phyloP scores from a whole-genome alignment of 768 basidiomycete species.

The Pisolithus tinctorius region DNA sequence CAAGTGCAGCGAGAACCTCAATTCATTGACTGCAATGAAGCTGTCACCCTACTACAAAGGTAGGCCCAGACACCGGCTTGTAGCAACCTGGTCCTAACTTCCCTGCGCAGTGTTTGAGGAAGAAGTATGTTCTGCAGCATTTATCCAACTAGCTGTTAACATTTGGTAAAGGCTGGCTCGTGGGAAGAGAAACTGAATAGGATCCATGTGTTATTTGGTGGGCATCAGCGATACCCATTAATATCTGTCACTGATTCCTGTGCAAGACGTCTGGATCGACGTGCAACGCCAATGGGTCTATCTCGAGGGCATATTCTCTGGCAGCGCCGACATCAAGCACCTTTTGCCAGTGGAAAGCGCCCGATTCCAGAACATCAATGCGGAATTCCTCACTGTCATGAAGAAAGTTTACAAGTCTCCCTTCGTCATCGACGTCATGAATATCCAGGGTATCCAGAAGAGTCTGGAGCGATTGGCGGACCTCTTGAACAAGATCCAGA shows the following conservation, averaged over 20 bases:
- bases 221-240: conserved; percentile 10
- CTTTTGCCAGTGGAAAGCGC: conserved; percentile 94
- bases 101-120: conserved; percentile 69
- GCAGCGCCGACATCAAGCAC: conserved; percentile 98
- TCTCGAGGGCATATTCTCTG: conserved; percentile 97
- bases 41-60: conserved; percentile 98
- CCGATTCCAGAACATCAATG: conserved; percentile 98
- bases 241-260: not conserved
- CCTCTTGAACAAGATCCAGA: conserved; percentile 95
- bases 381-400: conserved; percentile 97
- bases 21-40: conserved; percentile 95
- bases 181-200: conserved; percentile 98
- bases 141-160: conserved; percentile 4
- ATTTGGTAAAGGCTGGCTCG: conserved; percentile 54
- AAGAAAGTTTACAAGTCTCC: conserved; percentile 99
- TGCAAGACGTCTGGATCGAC: conserved; percentile 94
- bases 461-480: conserved; percentile 95
- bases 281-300: conserved; percentile 99
- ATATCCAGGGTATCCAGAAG: conserved; percentile 94
- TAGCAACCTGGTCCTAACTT: conserved; percentile 1
- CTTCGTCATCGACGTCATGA: conserved; percentile 94
- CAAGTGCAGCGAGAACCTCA: conserved; percentile 96
- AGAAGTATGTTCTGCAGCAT: conserved; percentile 42
- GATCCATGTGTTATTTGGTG: conserved; percentile 93
- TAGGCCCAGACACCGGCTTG: conserved; percentile 18